Percentiles rank a stretch among this genome's conserved stretches.
These are phyloP conservation scores for Coemansia sp. DNA, from an alignment of 192 early-diverging fungal genomes.

Conservation along the genomic window DNA sequence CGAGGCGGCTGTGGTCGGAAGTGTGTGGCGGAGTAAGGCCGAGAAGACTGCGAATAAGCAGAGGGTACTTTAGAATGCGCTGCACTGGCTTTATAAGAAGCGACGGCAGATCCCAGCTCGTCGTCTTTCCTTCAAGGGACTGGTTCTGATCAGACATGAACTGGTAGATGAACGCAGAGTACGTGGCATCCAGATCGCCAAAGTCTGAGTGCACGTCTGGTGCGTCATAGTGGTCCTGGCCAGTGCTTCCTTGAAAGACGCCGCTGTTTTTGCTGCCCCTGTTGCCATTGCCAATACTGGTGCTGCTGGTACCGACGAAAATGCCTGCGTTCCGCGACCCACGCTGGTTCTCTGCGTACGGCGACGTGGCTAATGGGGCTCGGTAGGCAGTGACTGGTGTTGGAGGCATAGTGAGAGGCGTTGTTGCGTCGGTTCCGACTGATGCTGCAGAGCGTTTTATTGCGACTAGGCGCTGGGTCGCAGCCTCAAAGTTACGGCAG, in stretches of 20 bases:
- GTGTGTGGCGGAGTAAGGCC: conserved; percentile 39
- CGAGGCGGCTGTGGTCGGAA: conserved; percentile 34
- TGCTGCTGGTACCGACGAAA: conserved; percentile 11
- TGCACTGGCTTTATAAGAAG: conserved; percentile 96
- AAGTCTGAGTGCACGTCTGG: conserved; percentile 22
- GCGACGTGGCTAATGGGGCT: conserved; percentile 19
- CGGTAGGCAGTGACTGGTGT: conserved; percentile 31
- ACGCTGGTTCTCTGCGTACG: conserved; percentile 24
- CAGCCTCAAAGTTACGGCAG: conserved; percentile 54
- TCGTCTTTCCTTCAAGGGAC: conserved; percentile 60
- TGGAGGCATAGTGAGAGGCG: conserved; percentile 19
- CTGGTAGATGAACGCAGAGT: conserved; percentile 17
- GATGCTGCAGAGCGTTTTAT: conserved; percentile 34
- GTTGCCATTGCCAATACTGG: conserved; percentile 5
- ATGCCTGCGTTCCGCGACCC: conserved; percentile 40
- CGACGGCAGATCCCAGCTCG: conserved; percentile 88
- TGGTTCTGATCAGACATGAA: conserved; percentile 39
- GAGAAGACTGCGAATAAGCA: conserved; percentile 65
- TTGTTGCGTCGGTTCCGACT: conserved; percentile 10
- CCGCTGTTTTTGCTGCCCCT: conserved; percentile 11
- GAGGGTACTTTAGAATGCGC: conserved; percentile 94
- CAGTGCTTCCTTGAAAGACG: conserved; percentile 6
- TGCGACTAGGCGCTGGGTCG: conserved; percentile 45
- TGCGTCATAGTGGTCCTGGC: conserved; percentile 32
- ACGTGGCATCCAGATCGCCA: conserved; percentile 27